phyloP scores from a whole-genome alignment of 75 land plant genomes.

The Pinus taeda region DNA sequence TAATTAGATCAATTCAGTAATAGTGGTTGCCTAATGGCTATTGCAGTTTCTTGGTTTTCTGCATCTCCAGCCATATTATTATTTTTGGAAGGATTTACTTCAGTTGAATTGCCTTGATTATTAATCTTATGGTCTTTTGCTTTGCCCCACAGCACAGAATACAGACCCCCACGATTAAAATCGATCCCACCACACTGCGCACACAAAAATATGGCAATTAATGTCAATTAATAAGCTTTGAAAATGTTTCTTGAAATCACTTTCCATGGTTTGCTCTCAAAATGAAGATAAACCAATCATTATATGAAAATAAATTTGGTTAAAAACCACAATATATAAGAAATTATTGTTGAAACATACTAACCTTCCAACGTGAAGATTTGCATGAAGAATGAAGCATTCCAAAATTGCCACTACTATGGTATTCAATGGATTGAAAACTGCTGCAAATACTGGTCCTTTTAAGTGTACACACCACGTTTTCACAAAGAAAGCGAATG shows the following conservation, averaged over 20 bases:
- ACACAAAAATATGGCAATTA: background rate
- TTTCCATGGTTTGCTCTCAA: too few relatives aligned
- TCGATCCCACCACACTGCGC: background rate
- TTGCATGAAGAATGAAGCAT: conserved; percentile 1
- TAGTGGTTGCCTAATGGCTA: too few relatives aligned
- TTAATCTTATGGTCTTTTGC: background rate
- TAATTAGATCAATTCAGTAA: too few relatives aligned
- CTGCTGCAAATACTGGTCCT: conserved; percentile 9
- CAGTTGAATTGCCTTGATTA: too few relatives aligned
- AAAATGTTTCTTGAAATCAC: too few relatives aligned
- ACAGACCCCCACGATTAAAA: background rate
- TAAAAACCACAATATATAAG: background rate
- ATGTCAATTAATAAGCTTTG: too few relatives aligned
- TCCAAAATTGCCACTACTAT: background rate
- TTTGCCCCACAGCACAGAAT: conserved; percentile 3
- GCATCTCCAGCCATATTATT: too few relatives aligned
- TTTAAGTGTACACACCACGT: background rate
- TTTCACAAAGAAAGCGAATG: background rate
- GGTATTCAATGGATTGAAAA: conserved; percentile 14
- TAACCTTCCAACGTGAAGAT: background rate
- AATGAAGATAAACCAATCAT: background rate
- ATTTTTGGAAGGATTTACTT: too few relatives aligned
- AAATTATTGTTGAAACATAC: background rate
- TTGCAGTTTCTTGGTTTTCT: too few relatives aligned
- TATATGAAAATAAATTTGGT: background rate